Conservation (phyloP, 164 flowering plant species). For the Annona squamosa region DNA sequence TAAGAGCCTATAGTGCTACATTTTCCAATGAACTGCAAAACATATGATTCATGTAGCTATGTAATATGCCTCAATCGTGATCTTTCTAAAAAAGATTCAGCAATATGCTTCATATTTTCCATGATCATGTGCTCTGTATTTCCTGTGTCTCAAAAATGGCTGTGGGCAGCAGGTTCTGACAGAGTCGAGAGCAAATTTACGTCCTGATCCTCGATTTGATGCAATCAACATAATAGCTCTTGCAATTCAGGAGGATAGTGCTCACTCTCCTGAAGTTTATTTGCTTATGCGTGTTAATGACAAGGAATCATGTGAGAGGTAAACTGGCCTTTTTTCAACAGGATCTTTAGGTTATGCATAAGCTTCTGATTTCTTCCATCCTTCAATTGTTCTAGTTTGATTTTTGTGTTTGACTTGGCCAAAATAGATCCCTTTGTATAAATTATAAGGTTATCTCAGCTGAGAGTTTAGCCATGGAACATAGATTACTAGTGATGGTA, state of each 20-base stretch:
- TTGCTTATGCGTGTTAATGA: constrained; percentile 45
- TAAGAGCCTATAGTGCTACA: neutral
- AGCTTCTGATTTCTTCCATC: neutral
- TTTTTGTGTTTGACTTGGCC: neutral
- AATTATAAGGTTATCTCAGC: too few species aligned
- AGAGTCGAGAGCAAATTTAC: constrained; percentile 82
- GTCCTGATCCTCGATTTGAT: constrained; percentile 89
- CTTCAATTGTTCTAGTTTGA: neutral
- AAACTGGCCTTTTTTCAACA: neutral
- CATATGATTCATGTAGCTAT: neutral
- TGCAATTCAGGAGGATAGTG: constrained; percentile 61
- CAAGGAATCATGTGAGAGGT: constrained; percentile 21
- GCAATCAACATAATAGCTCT: constrained; percentile 63
- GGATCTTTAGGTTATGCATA: neutral
- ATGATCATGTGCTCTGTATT: neutral
- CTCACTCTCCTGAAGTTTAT: constrained; percentile 30
- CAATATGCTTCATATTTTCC: neutral
- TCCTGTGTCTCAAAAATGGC: constrained; percentile 5
- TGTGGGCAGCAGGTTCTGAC: constrained; percentile 54
- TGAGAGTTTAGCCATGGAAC: too few species aligned
- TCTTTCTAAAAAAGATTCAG: neutral
- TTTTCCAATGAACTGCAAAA: neutral
- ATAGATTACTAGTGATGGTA: too few species aligned
- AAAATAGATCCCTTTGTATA: too few species aligned
- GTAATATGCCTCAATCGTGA: neutral